Base-by-base conservation (phyloP, 148 eudicot species). In the Pouteria glomerata region DNA sequence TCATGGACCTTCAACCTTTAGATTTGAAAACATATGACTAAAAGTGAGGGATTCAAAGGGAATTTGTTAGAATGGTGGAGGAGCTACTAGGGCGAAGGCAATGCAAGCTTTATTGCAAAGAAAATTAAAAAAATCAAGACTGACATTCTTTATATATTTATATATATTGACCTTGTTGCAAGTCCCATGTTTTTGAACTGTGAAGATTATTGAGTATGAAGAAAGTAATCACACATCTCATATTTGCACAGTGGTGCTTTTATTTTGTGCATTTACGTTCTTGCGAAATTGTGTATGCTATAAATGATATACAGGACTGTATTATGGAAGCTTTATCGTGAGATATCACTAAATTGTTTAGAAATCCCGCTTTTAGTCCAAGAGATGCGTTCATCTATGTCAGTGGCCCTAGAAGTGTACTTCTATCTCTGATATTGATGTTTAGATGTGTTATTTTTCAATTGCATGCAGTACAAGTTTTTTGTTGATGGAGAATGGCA, bases 401-500 rank as follows among this genome's bases (percentile, higher is more conserved):
- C 26, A 31, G 33, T 44, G 1, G 0, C 51, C 11, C 44, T n/a
- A n/a, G 44, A 68, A 31, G 58, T 21, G 42, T 24, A 13, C 30
- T 24, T 15, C 16, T 47, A 13, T 1, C 21, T 24, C 18, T 33
- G 42, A 11, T 21, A 35, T 34, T 52, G 37, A 67, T 61, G 30
- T 69, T 21, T 69, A 16, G 48, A 33, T 34, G 14, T 68, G 7
- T 52, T 11, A 0, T 80, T 0, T 75, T 70, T 69, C 58, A 2
- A 68, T 71, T 61, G 37, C 35, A 16, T 83, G 87, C 91, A 90
- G 97, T 90, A 78, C 75, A 90, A 90, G 82, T 90, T 88, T 70
- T 81, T 77, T 53, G 97, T 90, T 57, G 97, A 90, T 78, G 93
- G 97, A 55, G 91, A 88, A 81, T 88, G 93, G 93, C 85, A 84